Evolutionary conservation across 176 grass and related monocot genomes (phyloP).

Genomic region (Chloris gayana): DNA sequence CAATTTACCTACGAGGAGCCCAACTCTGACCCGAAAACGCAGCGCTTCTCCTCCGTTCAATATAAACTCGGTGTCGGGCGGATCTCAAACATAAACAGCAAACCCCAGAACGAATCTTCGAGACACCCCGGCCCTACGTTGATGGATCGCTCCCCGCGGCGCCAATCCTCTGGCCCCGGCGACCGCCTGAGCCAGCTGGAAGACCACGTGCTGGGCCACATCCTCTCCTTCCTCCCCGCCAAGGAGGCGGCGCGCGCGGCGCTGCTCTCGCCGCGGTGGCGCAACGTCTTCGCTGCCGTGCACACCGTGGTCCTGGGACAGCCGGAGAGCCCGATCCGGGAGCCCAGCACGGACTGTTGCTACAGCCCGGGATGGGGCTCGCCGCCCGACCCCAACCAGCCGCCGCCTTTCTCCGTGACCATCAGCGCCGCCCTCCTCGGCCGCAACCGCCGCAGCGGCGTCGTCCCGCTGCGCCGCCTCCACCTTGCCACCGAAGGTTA

Average conservation of each 20-base stretch:
- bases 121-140: not conserved
- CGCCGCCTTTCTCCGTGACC: not conserved
- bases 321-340: not conserved
- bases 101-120: too few species aligned
- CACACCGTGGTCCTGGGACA: conserved; percentile 19
- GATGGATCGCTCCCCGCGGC: not conserved
- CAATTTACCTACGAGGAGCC: too few species aligned
- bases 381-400: not conserved
- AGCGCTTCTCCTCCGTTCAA: too few species aligned
- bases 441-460: not conserved
- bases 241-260: conserved; percentile 12
- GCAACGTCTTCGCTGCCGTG: not conserved
- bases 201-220: not conserved
- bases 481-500: not conserved
- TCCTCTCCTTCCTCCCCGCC: conserved; percentile 39
- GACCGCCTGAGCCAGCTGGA: not conserved
- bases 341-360: too few species aligned
- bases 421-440: conserved; percentile 20
- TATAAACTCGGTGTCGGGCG: too few species aligned
- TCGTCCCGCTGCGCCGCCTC: not conserved
- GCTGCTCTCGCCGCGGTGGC: conserved; percentile 22
- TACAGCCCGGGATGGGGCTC: rapidly evolving
- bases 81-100: too few species aligned
- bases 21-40: too few species aligned
- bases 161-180: not conserved